Evolutionary conservation across 371 early-diverging fungal species (phyloP), one percentile per base, ranked within the genome.

Genomic region (Mortierella sp.): DNA sequence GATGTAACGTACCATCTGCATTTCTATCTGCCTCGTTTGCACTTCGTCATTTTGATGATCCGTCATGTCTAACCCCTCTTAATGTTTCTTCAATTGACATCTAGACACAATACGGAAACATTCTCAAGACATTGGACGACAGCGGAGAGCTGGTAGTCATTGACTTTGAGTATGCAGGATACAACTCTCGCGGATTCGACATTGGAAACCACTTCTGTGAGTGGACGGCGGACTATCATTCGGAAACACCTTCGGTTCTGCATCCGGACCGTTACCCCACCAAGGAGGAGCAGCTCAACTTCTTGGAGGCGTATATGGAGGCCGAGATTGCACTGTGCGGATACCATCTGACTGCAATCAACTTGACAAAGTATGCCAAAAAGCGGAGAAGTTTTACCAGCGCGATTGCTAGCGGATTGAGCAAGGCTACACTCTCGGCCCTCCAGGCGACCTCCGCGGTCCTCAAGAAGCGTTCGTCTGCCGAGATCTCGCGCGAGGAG

Each of bases 161-260:
- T 34, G 97, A 97, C 75, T 96, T 95, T 82, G 97, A 97, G 76
- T 97, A 97, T 85, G 93, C 96, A 21, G 96, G 97, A 0, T 96
- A 95, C 82, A 97, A 95, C 78, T 92, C 93, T 71, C 93, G 95
- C 10, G 97, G 93, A 8, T 96, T 90, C 57, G 97, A 97, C 54
- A 94, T 97, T 53, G 97, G 94, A 43, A 97, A 97, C 84, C 97
- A 97, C 75, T 97, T 97, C 79, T 95, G 95, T 86, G 97, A 97
- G 74, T 97, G 96, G 96, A 95, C 91, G 88, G 95, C 95, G 40
- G 92, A 97, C 81, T 97, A 97, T 81, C 94, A 95, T 77, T 84
- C 90, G 19, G 77, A 85, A 5, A 55, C 80, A 0, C 92, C 92
- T 11, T 94, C 96, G 1, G 80, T 90, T 3, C 59, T 91, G 48